Base-by-base conservation (phyloP, 257 asterid genomes). In the Nicotiana otophora region DNA sequence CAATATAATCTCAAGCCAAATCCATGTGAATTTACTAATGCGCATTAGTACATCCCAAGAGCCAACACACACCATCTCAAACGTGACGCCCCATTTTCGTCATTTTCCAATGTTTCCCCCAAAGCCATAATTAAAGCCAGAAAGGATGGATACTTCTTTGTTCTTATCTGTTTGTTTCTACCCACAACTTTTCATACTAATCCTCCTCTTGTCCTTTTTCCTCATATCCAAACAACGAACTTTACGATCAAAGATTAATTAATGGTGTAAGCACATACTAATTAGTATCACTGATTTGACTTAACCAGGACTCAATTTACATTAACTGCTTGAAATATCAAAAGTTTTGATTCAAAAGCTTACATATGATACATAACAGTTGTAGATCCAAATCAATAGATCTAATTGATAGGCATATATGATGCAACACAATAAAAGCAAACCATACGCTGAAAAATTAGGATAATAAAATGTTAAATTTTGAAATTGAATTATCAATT, bases 91-190 rank as follows among this genome's bases (percentile, higher is more conserved):
- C 39, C 36, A 4, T 42, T 74, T 23, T 46, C 80, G 61, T 72
- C 79, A 46, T 5, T 72, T 46, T 46, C 78, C 3, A 1, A n/a
- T 20, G 19, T 42, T 70, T 46, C 12, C 12, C 26, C 42, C 2
- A 51, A 51, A 75, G 62, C 15, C 80, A 75, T 75, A 48, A 75
- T 26, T 51, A 51, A 10, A 48, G 80, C 80, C 80, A 51, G 42
- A 75, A 26, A 75, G 23, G n/a, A 39, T 51, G 16, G 80, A 58
- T 26, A 51, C 15, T 63, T 51, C 80, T 51, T 75, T 75, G 80
- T 75, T 75, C 80, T 51, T 26, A 75, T 75, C 80, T 75, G 63
- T 75, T 51, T 75, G 80, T 51, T 36, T 39, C 55, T 74, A 60
- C 6, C 17, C 58, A 39, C 46, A 20, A 60, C 6, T 42, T 63